A percentile compares a stretch with the other conserved stretches of the same genome.
Conservation (phyloP, 805 yeast species). For the Nakazawaea molendinolei region DNA sequence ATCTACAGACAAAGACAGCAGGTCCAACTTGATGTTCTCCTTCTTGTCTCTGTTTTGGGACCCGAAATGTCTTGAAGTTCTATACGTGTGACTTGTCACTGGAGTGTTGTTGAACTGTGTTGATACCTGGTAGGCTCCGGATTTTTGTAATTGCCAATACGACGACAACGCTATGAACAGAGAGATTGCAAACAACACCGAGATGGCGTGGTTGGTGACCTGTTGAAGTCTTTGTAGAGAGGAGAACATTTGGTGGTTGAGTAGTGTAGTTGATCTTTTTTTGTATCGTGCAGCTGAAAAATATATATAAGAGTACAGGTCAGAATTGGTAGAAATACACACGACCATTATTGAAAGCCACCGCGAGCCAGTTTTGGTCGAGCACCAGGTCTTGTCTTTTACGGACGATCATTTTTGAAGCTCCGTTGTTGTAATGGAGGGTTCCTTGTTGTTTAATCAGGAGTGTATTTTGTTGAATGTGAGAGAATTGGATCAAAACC, state of each 20-base stretch:
- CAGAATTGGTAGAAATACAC: conserved; percentile 18
- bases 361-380: conserved; percentile 21
- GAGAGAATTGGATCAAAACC: conserved; percentile 16
- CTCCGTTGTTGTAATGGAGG: conserved; percentile 22
- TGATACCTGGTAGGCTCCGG: conserved; percentile 32
- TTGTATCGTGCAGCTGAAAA: not conserved
- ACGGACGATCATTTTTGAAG: conserved; percentile 24
- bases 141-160: conserved; percentile 37
- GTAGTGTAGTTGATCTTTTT: not conserved
- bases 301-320: not conserved
- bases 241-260: conserved; percentile 40
- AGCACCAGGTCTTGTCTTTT: conserved; percentile 20
- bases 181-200: conserved; percentile 41
- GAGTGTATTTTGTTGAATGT: conserved; percentile 16
- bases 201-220: conserved; percentile 45
- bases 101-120: not conserved
- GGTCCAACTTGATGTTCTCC: conserved; percentile 59
- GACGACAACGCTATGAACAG: conserved; percentile 43
- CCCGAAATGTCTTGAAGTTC: conserved; percentile 35
- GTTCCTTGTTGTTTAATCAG: conserved; percentile 10
- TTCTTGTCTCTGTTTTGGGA: conserved; percentile 59
- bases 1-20: conserved; percentile 71
- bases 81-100: conserved; percentile 5
- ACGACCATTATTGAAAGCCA: conserved; percentile 28
- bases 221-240: conserved; percentile 39